Percentiles rank a stretch among this genome's conserved stretches.
Conservation (phyloP, 345 rosid genomes). For the Orychophragmus violaceus region DNA sequence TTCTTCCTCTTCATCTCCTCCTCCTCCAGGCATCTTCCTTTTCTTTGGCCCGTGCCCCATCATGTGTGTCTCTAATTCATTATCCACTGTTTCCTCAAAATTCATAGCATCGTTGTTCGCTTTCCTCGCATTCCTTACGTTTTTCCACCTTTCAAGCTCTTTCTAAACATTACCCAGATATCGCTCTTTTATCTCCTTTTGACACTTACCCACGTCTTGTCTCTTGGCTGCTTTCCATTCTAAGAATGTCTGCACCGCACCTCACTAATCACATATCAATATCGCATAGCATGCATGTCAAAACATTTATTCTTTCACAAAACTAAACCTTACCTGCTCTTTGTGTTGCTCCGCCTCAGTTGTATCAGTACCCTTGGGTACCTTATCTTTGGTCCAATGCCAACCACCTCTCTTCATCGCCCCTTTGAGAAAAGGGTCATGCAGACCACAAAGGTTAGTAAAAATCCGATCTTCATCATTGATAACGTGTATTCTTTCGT, state of each 20-base stretch:
- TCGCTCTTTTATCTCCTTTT: conserved; percentile 69
- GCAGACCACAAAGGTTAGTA: too few species aligned
- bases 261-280: neutral
- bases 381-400: too few species aligned
- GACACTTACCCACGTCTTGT: conserved; percentile 71
- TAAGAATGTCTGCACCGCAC: conserved; percentile 45
- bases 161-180: conserved; percentile 70
- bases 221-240: conserved; percentile 80
- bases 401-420: too few species aligned
- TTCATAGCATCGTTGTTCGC: conserved; percentile 42
- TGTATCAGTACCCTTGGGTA: too few species aligned
- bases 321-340: conserved; percentile 49
- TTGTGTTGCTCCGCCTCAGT: conserved; percentile 45
- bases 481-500: conserved; percentile 14
- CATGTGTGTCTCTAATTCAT: conserved; percentile 83
- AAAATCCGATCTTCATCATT: too few species aligned
- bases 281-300: conserved; percentile 3
- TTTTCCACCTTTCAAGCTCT: conserved; percentile 95
- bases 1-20: conserved; percentile 87
- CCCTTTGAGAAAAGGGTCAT: too few species aligned
- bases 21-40: conserved; percentile 75
- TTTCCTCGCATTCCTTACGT: conserved; percentile 70
- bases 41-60: conserved; percentile 95
- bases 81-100: conserved; percentile 96
- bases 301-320: conserved; percentile 1